Base-by-base conservation (phyloP, 1,139 yeast genomes). In the Keqinozyma sinolaborantium region DNA sequence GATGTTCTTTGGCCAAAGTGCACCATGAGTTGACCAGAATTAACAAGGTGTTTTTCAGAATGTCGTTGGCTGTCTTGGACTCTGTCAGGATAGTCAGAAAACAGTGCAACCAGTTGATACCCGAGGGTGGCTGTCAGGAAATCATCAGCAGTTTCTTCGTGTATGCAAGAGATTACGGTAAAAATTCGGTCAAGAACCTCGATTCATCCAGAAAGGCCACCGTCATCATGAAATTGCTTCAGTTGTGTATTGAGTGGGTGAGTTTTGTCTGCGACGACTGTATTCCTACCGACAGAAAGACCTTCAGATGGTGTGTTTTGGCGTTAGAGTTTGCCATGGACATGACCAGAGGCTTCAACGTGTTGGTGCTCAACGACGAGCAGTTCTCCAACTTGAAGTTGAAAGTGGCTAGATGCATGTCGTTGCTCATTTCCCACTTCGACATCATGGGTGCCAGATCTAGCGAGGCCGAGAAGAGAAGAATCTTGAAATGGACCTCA, bases 371-470 rank as follows among this genome's bases (percentile, higher is more conserved):
- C 30, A 77, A 77, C 36, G 87, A 86, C 39, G 85, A 79, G 14
- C 92, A 85, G 49, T 92, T 90, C 51, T 67, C 74, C 35, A 64
- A 70, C 30, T 64, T 92, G 45, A 81, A 88, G 45, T 72, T 78
- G 34, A 88, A 87, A 51, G 96, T 92, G 27, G 95, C 97, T 0
- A 85, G 95, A 2, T 88, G 97, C 58, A 88, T 92, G 94, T 81
- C 97, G 2, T 65, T 92, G 33, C 70, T 92, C 40, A 90, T 92
- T 42, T 86, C 97, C 0, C 98, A 92, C 60, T 92, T 92, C 52
- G 98, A 92, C 60, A 88, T 92, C 35, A 92, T 92, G 96, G 98
- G 98, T 32, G 97, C 97, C 0, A 73, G 97, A 48, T 84, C 96
- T 5, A 84, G 83, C 51, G 94, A 86, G 39, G 88, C 88, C 3